A percentile compares a stretch with the other conserved stretches of the same genome.
Evolutionary conservation across 257 asterid species (phyloP).

Genomic region (Primulina huaijiensis): DNA sequence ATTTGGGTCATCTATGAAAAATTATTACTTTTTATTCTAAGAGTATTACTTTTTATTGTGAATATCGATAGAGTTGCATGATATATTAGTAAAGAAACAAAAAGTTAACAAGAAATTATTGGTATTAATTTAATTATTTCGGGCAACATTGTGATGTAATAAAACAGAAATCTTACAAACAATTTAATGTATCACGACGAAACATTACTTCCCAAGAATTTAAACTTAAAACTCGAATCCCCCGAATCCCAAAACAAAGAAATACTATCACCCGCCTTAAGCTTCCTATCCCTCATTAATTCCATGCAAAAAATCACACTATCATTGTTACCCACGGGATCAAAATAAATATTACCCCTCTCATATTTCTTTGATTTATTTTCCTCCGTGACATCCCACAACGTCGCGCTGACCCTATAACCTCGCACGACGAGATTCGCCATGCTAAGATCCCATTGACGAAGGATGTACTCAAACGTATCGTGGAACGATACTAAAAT

Average conservation of each 20-base stretch:
- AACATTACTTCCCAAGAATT: conserved; percentile 18
- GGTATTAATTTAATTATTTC: too few relatives aligned
- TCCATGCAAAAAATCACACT: conserved; percentile 36
- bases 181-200: too few relatives aligned
- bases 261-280: conserved; percentile 41
- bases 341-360: conserved; percentile 24
- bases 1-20: too few relatives aligned
- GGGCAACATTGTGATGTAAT: too few relatives aligned
- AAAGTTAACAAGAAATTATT: too few relatives aligned
- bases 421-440: conserved; percentile 38
- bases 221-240: conserved; percentile 28
- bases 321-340: conserved; percentile 24
- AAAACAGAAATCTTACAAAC: too few relatives aligned
- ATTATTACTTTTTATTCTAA: too few relatives aligned
- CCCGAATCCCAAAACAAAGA: conserved; percentile 46
- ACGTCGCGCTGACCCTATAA: conserved; percentile 27
- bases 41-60: too few relatives aligned
- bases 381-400: conserved; percentile 55
- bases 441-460: conserved; percentile 47
- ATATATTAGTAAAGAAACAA: too few relatives aligned
- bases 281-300: conserved; percentile 35
- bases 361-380: conserved; percentile 31
- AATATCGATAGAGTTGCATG: too few relatives aligned
- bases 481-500: conserved; percentile 34
- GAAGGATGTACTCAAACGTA: conserved; percentile 41